Evolutionary conservation across 2,329 filamentous ascomycete species (phyloP).

Genomic region (Aureobasidium sp.): DNA sequence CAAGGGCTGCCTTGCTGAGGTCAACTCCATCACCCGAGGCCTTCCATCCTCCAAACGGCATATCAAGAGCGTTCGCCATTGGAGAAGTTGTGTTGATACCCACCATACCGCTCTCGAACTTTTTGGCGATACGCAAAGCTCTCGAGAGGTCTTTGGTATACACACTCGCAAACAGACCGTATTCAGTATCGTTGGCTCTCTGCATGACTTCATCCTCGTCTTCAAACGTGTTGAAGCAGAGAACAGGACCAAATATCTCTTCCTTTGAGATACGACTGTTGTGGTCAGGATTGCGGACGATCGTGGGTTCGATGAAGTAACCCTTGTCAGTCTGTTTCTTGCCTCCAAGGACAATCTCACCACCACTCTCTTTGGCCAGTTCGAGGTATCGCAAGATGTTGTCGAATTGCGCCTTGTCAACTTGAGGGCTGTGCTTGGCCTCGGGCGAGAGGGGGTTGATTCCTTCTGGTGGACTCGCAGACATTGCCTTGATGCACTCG

Average conservation of each 20-base stretch:
- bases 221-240: slow-evolving; percentile 19
- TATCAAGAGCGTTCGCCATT: slow-evolving; percentile 32
- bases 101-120: slow-evolving; percentile 20
- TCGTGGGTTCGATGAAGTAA: slow-evolving; percentile 39
- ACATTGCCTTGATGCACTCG: not conserved
- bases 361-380: slow-evolving; percentile 19
- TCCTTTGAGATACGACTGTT: slow-evolving; percentile 21
- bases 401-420: slow-evolving; percentile 21
- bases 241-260: slow-evolving; percentile 24
- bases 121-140: slow-evolving; percentile 18
- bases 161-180: slow-evolving; percentile 29
- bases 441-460: not conserved
- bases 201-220: slow-evolving; percentile 32
- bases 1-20: slow-evolving; percentile 28
- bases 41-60: slow-evolving; percentile 46
- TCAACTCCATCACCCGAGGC: slow-evolving; percentile 44
- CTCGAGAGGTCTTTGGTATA: slow-evolving; percentile 33
- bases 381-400: slow-evolving; percentile 26
- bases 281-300: slow-evolving; percentile 38
- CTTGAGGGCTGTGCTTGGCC: slow-evolving; percentile 14
- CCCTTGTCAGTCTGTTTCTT: slow-evolving; percentile 26
- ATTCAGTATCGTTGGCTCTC: slow-evolving; percentile 32
- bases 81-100: slow-evolving; percentile 27
- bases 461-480: not conserved
- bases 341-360: slow-evolving; percentile 21